A percentile compares a stretch with the other conserved stretches of the same genome.
phyloP scores from a whole-genome alignment of 257 asterid species.

The Solanum okadae region DNA sequence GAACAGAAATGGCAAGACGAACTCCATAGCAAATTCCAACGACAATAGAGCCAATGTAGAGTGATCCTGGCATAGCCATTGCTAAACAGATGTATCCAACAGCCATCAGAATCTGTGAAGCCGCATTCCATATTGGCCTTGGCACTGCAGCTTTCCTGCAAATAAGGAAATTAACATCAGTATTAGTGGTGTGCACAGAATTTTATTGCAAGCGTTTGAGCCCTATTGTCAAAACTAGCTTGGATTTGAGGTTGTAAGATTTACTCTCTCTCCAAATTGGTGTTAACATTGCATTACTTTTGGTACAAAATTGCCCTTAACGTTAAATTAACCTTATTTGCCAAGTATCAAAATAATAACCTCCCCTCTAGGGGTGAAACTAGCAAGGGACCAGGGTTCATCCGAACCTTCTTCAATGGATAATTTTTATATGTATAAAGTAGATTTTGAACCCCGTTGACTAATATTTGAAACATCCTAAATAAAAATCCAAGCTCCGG shows the following conservation, averaged over 20 bases:
- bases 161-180: not conserved
- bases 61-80: slow-evolving; percentile 39
- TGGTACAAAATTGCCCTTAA: too few relatives aligned
- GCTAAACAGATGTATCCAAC: slow-evolving; percentile 27
- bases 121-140: slow-evolving; percentile 42
- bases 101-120: slow-evolving; percentile 37
- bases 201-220: not conserved
- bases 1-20: slow-evolving; percentile 37
- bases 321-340: too few relatives aligned
- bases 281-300: not conserved
- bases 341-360: not conserved
- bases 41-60: slow-evolving; percentile 30
- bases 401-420: not conserved
- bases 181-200: not conserved
- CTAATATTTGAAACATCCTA: not conserved
- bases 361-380: not conserved
- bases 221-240: not conserved
- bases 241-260: not conserved
- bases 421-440: too few relatives aligned
- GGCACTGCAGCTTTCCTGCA: slow-evolving; percentile 37
- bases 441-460: too few relatives aligned
- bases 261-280: not conserved
- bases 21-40: slow-evolving; percentile 41
- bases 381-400: not conserved
- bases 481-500: too few relatives aligned